A percentile compares a stretch with the other conserved stretches of the same genome.
Conservation (phyloP, 495 filamentous ascomycete genomes). For the Pseudevernia furfuracea region DNA sequence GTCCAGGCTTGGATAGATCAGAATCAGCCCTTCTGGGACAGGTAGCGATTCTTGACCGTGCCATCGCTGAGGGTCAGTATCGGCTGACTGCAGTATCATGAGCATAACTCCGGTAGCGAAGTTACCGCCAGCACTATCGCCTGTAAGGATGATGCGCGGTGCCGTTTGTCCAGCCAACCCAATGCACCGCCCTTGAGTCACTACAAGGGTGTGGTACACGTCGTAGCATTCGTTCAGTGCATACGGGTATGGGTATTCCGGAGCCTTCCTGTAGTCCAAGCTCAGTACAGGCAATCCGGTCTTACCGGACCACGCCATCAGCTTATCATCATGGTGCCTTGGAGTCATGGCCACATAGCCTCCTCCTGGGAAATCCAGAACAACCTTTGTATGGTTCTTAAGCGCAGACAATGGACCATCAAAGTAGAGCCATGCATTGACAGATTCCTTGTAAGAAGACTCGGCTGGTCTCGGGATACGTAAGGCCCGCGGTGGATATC, state of each 20-base stretch:
- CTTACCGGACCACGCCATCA: constrained; percentile 81
- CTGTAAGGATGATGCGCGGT: constrained; percentile 74
- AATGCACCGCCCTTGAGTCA: constrained; percentile 68
- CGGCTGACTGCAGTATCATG: constrained; percentile 75
- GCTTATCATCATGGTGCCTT: constrained; percentile 81
- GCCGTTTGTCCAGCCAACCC: constrained; percentile 65
- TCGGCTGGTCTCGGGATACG: constrained; percentile 71
- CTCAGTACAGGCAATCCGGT: constrained; percentile 79
- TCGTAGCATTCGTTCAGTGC: constrained; percentile 95
- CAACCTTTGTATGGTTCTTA: constrained; percentile 66
- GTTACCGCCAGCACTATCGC: constrained; percentile 90
- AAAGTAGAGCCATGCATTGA: constrained; percentile 88
- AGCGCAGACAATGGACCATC: constrained; percentile 76
- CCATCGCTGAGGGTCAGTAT: constrained; percentile 48
- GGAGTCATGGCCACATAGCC: constrained; percentile 96
- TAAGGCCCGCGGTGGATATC: constrained; percentile 70
- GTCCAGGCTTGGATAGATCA: constrained; percentile 85
- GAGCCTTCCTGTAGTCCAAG: constrained; percentile 89
- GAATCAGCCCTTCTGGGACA: constrained; percentile 67
- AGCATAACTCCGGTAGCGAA: constrained; percentile 73
- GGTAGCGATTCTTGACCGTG: constrained; percentile 58
- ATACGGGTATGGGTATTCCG: constrained; percentile 91
- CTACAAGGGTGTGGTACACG: constrained; percentile 75
- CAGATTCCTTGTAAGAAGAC: constrained; percentile 73
- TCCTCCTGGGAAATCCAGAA: constrained; percentile 88